Conservation (phyloP, 176 grass and related monocot genomes). For the Chloris gayana region DNA sequence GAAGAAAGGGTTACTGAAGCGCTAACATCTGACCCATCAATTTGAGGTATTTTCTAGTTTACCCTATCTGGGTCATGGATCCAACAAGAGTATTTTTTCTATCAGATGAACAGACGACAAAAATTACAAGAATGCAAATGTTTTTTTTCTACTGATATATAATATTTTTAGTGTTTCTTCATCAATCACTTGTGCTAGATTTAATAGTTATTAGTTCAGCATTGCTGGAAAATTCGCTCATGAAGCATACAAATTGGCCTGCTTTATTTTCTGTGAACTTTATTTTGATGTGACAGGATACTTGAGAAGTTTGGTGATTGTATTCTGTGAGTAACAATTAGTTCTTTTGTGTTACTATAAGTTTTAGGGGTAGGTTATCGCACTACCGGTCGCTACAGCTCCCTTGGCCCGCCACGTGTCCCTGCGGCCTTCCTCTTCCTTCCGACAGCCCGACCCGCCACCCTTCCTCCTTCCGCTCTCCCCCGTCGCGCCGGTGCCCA, state of each 20-base stretch:
- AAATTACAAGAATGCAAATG: slow-evolving; percentile 22
- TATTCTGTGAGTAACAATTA: not conserved
- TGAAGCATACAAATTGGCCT: not conserved
- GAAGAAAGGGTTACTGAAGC: slow-evolving; percentile 18
- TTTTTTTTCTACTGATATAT: not conserved
- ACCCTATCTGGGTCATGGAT: not conserved
- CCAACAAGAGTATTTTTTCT: not conserved
- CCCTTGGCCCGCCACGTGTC: too few species aligned
- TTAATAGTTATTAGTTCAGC: not conserved
- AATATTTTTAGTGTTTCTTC: not conserved
- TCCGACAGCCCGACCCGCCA: too few species aligned
- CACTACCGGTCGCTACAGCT: too few species aligned
- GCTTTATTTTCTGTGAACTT: not conserved
- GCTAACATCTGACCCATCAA: slow-evolving; percentile 1
- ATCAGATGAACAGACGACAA: not conserved
- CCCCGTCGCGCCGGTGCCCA: too few species aligned
- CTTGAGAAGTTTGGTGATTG: not conserved
- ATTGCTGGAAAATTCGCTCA: not conserved
- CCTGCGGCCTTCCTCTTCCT: too few species aligned
- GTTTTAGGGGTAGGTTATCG: too few species aligned
- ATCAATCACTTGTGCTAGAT: not conserved
- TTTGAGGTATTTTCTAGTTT: slow-evolving; percentile 31
- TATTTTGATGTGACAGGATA: not conserved
- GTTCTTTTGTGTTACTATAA: not conserved
- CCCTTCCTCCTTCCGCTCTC: too few species aligned